Evolutionary conservation across 164 flowering plant genomes (phyloP).

Genomic region (Dillenia turbinata): DNA sequence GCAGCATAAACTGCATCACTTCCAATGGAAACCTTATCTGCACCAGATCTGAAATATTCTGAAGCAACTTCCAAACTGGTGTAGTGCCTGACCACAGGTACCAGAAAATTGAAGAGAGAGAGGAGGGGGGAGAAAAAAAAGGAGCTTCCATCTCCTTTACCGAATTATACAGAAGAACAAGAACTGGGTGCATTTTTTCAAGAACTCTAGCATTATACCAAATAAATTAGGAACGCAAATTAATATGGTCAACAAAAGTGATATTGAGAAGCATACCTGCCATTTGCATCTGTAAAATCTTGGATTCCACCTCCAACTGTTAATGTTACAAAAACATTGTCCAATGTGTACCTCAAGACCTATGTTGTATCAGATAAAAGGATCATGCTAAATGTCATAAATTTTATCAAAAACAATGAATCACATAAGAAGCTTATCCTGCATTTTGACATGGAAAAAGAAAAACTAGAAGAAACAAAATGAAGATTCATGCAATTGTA

Average conservation of each 20-base stretch:
- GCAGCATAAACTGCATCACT: slow-evolving; percentile 98
- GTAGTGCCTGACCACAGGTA: slow-evolving; percentile 49
- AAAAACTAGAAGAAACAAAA: not conserved
- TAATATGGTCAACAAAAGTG: not conserved
- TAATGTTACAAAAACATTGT: slow-evolving; percentile 93
- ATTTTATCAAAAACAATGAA: not conserved
- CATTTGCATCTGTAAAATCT: slow-evolving; percentile 95
- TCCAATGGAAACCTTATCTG: slow-evolving; percentile 95
- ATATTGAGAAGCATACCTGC: slow-evolving; percentile 47
- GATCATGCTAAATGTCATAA: too few relatives aligned
- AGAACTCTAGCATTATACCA: too few relatives aligned
- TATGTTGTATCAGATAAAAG: slow-evolving; percentile 16
- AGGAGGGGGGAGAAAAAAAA: too few relatives aligned
- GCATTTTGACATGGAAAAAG: not conserved
- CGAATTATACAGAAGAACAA: too few relatives aligned
- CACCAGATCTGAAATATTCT: slow-evolving; percentile 97
- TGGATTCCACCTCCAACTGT: slow-evolving; percentile 99
- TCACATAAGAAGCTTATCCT: not conserved
- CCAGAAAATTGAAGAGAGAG: not conserved
- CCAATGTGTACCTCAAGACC: slow-evolving; percentile 78
- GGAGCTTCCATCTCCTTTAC: too few relatives aligned
- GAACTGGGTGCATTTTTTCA: too few relatives aligned
- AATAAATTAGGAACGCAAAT: too few relatives aligned
- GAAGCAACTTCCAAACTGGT: slow-evolving; percentile 96
- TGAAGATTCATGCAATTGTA: not conserved